A percentile compares a stretch with the other conserved stretches of the same genome.
Evolutionary conservation across 2,329 filamentous ascomycete species (phyloP).

Genomic region (Xylaria sp.): DNA sequence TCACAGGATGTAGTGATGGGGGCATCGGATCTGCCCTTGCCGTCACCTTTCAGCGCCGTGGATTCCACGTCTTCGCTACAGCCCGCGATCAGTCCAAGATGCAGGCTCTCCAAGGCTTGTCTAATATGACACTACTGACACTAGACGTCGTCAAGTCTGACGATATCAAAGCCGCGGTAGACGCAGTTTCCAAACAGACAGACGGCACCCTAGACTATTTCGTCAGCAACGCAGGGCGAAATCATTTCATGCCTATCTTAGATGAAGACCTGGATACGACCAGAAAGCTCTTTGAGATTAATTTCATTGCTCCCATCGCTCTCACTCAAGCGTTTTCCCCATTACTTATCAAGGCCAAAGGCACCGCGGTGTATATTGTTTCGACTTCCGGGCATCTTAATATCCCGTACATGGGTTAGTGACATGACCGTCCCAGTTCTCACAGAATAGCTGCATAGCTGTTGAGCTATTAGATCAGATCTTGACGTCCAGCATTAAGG

Average conservation of each 20-base stretch:
- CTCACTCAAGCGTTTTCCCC: conserved; percentile 46
- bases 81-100: conserved; percentile 44
- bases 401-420: conserved; percentile 43
- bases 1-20: conserved; percentile 49
- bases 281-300: conserved; percentile 47
- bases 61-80: conserved; percentile 45
- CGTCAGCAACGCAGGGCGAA: conserved; percentile 46
- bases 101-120: conserved; percentile 36
- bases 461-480: not conserved
- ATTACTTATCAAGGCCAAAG: conserved; percentile 47
- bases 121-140: conserved; percentile 42
- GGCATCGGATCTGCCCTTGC: conserved; percentile 46
- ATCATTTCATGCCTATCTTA: conserved; percentile 46
- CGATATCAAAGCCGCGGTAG: conserved; percentile 41
- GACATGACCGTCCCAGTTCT: not conserved
- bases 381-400: conserved; percentile 44
- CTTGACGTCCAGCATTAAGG: conserved; percentile 16
- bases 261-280: conserved; percentile 42
- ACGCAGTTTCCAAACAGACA: conserved; percentile 39
- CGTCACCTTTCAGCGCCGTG: conserved; percentile 41
- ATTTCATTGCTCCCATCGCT: conserved; percentile 48
- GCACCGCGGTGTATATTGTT: conserved; percentile 45
- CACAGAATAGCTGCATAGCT: not conserved
- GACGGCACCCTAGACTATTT: conserved; percentile 43
- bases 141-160: conserved; percentile 43